A percentile compares a stretch with the other conserved stretches of the same genome.
These are phyloP conservation scores for Spergularia marina DNA, from an alignment of 148 eudicot genomes.

Conservation along the genomic window DNA sequence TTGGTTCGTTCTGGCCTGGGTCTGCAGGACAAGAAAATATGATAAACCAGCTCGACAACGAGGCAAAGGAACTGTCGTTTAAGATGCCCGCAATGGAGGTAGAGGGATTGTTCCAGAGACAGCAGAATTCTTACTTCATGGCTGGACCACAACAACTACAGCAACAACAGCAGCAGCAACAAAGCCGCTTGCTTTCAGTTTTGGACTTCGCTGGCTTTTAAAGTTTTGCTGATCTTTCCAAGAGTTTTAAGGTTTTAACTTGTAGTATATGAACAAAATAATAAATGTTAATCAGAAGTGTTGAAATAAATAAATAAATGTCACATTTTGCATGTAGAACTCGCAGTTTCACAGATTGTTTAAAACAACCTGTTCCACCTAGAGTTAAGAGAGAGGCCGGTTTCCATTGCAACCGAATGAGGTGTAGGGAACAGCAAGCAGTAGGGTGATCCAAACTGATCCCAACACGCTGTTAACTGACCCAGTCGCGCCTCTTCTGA, in stretches of 20 bases:
- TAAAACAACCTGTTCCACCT: no score
- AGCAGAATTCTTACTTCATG: constrained; percentile 26
- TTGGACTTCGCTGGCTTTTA: constrained; percentile 27
- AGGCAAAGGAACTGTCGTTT: constrained; percentile 27
- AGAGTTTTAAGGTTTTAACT: neutral
- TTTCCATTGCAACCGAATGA: no score
- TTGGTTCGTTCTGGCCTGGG: neutral
- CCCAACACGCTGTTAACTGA: no score
- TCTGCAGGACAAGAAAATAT: constrained; percentile 30
- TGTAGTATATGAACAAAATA: neutral
- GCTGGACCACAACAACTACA: constrained; percentile 17
- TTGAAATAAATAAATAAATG: constrained; percentile 3
- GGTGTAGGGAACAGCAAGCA: no score
- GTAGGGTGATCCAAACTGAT: no score
- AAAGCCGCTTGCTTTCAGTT: constrained; percentile 15
- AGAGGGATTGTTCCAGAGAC: constrained; percentile 24
- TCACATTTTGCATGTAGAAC: neutral
- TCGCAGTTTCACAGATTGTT: no score
- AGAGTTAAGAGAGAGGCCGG: no score
- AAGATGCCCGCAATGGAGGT: constrained; percentile 25
- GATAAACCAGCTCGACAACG: constrained; percentile 26
- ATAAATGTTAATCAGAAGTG: neutral
- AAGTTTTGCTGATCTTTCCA: neutral
- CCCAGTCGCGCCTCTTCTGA: no score
- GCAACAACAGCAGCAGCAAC: neutral